Conservation (phyloP, 106 monocot species). For the Iris macrosiphon region DNA sequence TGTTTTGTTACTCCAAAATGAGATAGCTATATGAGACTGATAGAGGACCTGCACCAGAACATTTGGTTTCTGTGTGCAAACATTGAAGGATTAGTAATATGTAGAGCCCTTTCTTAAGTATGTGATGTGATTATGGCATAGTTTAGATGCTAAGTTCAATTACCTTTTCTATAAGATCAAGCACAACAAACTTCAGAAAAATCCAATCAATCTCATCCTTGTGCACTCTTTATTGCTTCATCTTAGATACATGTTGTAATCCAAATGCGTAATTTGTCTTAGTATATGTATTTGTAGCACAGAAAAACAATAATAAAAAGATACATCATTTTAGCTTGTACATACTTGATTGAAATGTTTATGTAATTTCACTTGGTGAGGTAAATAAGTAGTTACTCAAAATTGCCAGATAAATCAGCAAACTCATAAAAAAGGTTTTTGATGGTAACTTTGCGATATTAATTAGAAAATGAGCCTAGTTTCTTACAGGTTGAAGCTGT, state of each 20-base stretch:
- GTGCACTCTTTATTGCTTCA: conserved; percentile 99
- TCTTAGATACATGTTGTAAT: conserved; percentile 90
- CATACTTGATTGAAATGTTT: conserved; percentile 96
- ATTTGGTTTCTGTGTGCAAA: conserved; percentile 69
- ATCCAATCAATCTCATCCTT: conserved; percentile 94
- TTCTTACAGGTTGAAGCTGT: conserved; percentile 88
- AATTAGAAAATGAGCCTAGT: background rate
- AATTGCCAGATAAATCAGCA: conserved; percentile 33
- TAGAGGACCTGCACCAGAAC: too few relatives aligned
- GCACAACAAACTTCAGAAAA: conserved; percentile 90
- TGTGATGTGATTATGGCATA: background rate
- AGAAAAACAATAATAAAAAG: too few relatives aligned
- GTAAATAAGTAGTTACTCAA: conserved; percentile 90
- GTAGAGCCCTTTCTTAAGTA: background rate
- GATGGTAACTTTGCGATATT: background rate
- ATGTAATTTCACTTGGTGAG: conserved; percentile 92
- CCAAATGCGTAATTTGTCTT: conserved; percentile 3
- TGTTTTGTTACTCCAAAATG: too few relatives aligned
- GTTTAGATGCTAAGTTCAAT: background rate
- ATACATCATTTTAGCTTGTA: background rate
- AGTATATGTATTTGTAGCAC: background rate
- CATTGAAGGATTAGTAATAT: conserved; percentile 6
- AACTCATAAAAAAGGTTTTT: background rate
- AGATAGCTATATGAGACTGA: too few relatives aligned
- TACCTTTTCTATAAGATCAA: conserved; percentile 98